These are phyloP conservation scores for Asterochloris sp. DNA, from an alignment of 139 green algal genomes.

Conservation along the genomic window DNA sequence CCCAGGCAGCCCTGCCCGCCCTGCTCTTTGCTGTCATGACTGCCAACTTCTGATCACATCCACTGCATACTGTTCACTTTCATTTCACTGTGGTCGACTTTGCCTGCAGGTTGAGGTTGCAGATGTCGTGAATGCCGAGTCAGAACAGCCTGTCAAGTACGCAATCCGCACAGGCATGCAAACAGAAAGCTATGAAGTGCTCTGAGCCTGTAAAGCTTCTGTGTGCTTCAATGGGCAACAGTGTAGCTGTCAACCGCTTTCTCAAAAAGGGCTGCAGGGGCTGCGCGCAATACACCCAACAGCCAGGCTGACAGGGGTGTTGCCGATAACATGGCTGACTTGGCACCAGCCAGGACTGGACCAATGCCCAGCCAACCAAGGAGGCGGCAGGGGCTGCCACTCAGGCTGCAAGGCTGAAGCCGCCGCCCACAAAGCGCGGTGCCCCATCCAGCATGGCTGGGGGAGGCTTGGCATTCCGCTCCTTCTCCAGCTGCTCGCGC, in stretches of 20 bases:
- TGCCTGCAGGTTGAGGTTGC: conserved; percentile 12
- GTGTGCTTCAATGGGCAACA: background rate
- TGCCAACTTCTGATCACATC: too few relatives aligned
- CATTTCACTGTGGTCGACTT: too few relatives aligned
- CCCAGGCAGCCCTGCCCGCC: too few relatives aligned
- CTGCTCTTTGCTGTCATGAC: too few relatives aligned
- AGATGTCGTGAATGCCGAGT: conserved; percentile 6
- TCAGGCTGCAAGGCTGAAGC: background rate
- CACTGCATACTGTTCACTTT: too few relatives aligned
- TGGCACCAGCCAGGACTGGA: too few relatives aligned
- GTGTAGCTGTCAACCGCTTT: too few relatives aligned
- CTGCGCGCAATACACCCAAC: too few relatives aligned
- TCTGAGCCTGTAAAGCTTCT: conserved; percentile 13
- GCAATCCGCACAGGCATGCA: conserved; percentile 42
- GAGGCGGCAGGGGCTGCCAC: background rate
- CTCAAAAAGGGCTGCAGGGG: too few relatives aligned
- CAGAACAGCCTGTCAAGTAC: conserved; percentile 65
- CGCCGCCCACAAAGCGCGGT: conserved; percentile 12
- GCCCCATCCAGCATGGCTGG: background rate
- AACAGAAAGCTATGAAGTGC: conserved; percentile 62
- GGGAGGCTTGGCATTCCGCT: conserved; percentile 21
- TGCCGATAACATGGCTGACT: too few relatives aligned
- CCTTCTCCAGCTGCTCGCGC: conserved; percentile 60
- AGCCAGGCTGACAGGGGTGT: too few relatives aligned
- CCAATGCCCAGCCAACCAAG: background rate